Evolutionary conservation across 2,329 filamentous ascomycete species (phyloP), one percentile per base, ranked within the genome.

Genomic region (Triangularia verruculosa): DNA sequence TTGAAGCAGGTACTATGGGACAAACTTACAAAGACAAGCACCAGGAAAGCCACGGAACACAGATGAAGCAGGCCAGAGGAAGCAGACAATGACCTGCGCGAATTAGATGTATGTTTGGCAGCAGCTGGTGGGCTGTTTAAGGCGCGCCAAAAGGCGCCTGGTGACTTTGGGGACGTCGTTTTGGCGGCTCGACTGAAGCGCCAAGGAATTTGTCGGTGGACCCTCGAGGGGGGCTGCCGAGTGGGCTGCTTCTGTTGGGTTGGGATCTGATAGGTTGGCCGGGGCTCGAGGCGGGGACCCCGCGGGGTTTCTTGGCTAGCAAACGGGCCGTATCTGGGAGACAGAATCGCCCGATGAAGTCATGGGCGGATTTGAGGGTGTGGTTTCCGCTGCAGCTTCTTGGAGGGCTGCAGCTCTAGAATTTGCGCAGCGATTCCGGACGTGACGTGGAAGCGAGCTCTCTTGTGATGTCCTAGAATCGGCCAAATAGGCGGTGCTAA

Each of bases 21-120:
- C 15, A 59, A 61, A 73, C 74, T 73, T 70, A 76, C 74, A 66
- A 74, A 70, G 61, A 71, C 66, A 24, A 74, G 62, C 59, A 72
- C 59, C 52, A 74, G 56, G 60, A 75, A 68, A 25, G 69, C 70
- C 63, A 72, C 64, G 22, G 74, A 54, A 25, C 51, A 75, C 59
- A 72, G 69, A 62, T 71, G 72, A 43, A 75, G 61, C 34, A 74
- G 59, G 39, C 70, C 70, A 27, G 62, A 64, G 9, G 34, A 52
- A 22, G 39, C 9, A 11, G 39, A 53, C 32, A 22, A 60, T 20
- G 25, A 32, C 22, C 28, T 67, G 64, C 57, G 65, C 61, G 65
- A 65, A 64, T 66, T 64, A 11, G 27, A 47, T 25, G 59, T 59
- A 59, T 30, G 62, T 57, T 54, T 61, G 57, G 25, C 58, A 64